A percentile compares a stretch with the other conserved stretches of the same genome.
These are phyloP conservation scores for Boletus rex-veris DNA, from an alignment of 768 basidiomycete species.

Conservation along the genomic window DNA sequence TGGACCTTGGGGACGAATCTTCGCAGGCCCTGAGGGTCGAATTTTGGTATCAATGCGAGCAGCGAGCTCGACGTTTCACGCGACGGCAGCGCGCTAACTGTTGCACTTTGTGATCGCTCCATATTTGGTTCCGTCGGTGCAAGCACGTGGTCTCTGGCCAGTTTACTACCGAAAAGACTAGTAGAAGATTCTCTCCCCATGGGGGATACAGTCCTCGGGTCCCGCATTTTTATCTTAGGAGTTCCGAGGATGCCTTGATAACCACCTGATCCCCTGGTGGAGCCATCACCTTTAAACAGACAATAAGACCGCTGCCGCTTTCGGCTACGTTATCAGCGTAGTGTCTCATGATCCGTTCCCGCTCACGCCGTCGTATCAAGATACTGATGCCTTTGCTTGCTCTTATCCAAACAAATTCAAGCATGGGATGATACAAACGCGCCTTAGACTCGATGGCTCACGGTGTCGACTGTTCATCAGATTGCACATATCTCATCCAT, in stretches of 20 bases:
- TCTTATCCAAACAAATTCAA: conserved; percentile 10
- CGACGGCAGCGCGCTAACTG: background rate
- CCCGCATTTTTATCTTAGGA: background rate
- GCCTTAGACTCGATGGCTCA: conserved; percentile 6
- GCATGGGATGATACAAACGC: conserved; percentile 4
- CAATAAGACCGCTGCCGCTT: conserved; percentile 15
- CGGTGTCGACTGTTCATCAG: background rate
- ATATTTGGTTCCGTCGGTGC: background rate
- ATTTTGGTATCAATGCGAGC: background rate
- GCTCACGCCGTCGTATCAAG: conserved; percentile 1
- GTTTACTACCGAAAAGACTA: too few relatives aligned
- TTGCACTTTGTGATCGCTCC: background rate
- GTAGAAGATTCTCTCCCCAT: background rate
- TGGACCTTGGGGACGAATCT: background rate
- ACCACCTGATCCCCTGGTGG: background rate
- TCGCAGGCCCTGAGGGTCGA: background rate
- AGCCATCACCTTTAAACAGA: conserved; percentile 1
- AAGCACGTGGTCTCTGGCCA: conserved; percentile 6
- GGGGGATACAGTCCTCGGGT: background rate
- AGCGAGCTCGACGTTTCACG: conserved; percentile 2
- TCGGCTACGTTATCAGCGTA: conserved; percentile 6
- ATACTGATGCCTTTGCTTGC: background rate
- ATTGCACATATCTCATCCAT: conserved; percentile 1
- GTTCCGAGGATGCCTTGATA: background rate
- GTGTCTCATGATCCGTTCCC: conserved; percentile 7